A percentile compares a stretch with the other conserved stretches of the same genome.
Conservation (phyloP, 2,329 filamentous ascomycete species). For the Fusarium poae region DNA sequence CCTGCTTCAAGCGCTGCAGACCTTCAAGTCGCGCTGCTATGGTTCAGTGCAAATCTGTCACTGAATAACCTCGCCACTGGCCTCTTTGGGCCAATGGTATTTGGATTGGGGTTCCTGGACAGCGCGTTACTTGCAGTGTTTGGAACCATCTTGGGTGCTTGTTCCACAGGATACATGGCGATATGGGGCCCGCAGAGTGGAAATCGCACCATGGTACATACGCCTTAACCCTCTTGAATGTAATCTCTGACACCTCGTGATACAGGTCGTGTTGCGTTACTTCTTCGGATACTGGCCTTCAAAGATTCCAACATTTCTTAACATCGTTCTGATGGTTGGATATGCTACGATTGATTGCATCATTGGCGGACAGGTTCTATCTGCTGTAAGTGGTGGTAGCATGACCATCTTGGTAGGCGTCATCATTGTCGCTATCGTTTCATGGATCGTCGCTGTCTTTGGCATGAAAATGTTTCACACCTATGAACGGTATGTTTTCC, state of each 20-base stretch:
- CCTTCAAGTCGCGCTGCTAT: slow-evolving; percentile 57
- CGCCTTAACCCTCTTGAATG: accelerated
- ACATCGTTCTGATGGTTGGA: slow-evolving; percentile 75
- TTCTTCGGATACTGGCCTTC: slow-evolving; percentile 75
- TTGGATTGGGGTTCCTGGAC: slow-evolving; percentile 79
- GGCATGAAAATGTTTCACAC: slow-evolving; percentile 69
- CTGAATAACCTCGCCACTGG: slow-evolving; percentile 73
- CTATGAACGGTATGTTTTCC: slow-evolving; percentile 69
- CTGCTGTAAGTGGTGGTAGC: slow-evolving; percentile 74
- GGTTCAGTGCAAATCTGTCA: slow-evolving; percentile 61
- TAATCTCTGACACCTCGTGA: slow-evolving; percentile 9
- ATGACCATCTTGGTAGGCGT: slow-evolving; percentile 82
- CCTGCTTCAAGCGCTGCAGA: slow-evolving; percentile 52
- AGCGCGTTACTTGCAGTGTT: slow-evolving; percentile 79
- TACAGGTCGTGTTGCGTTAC: slow-evolving; percentile 74
- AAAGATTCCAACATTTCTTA: slow-evolving; percentile 51
- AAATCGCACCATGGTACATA: slow-evolving; percentile 76
- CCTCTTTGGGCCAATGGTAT: slow-evolving; percentile 75
- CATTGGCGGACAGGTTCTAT: slow-evolving; percentile 81
- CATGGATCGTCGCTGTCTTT: slow-evolving; percentile 77
- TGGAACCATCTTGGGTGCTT: slow-evolving; percentile 79
- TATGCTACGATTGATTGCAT: slow-evolving; percentile 85
- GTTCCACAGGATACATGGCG: slow-evolving; percentile 81
- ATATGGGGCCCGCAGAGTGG: slow-evolving; percentile 81
- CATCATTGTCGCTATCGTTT: slow-evolving; percentile 79